A percentile compares a stretch with the other conserved stretches of the same genome.
Conservation (phyloP, 2,329 filamentous ascomycete species). For the Chrysoporthe cubensis region DNA sequence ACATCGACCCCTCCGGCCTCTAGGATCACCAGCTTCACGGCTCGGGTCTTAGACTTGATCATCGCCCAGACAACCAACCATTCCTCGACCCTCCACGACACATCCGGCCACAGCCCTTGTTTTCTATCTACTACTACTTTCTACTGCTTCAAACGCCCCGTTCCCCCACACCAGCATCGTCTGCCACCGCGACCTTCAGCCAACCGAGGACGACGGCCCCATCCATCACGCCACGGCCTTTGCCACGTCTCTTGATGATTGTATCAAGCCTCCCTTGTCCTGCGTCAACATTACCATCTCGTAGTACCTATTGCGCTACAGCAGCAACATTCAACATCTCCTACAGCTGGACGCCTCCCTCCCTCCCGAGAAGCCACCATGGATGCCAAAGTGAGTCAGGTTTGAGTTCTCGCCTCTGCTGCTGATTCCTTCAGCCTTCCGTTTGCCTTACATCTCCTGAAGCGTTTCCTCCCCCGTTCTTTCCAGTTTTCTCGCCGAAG, state of each 20-base stretch:
- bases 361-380: constrained; percentile 34
- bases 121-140: constrained; percentile 12
- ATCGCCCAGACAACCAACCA: constrained; percentile 29
- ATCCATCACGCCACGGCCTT: background rate
- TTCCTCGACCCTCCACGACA: constrained; percentile 10
- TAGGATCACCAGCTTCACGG: constrained; percentile 17
- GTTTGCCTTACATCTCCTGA: background rate
- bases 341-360: constrained; percentile 13
- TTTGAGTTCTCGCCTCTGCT: constrained; percentile 11
- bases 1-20: constrained; percentile 6
- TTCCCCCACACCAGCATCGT: constrained; percentile 9
- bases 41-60: constrained; percentile 12
- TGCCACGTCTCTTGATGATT: constrained; percentile 16
- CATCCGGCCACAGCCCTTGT: constrained; percentile 11
- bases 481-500: constrained; percentile 6
- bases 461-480: background rate
- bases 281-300: constrained; percentile 16
- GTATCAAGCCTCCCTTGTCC: background rate
- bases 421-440: background rate
- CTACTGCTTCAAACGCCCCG: constrained; percentile 9
- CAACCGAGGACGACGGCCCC: background rate
- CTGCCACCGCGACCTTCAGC: background rate
- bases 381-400: constrained; percentile 46
- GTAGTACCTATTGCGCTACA: constrained; percentile 26
- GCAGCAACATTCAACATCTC: constrained; percentile 29